Base-by-base conservation (phyloP, 495 filamentous ascomycete genomes). In the Diplogelasinospora grovesii region DNA sequence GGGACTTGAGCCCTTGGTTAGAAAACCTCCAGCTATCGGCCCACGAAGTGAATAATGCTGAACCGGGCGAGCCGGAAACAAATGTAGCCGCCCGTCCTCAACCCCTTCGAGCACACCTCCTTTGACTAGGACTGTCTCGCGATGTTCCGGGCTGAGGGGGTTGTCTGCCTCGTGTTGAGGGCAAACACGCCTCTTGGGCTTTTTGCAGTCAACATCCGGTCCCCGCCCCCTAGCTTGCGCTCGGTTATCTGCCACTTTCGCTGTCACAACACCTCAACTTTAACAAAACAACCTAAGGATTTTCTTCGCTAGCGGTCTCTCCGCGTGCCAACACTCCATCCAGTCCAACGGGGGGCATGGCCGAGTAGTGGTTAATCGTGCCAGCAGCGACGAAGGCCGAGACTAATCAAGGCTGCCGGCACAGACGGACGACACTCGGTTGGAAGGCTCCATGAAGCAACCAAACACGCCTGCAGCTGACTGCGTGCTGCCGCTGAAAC, bases 261-360 rank as follows among this genome's bases (percentile, higher is more conserved):
- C 35, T 18, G 19, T 38, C 10, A 3, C 3, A 22, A 27, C 35
- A 38, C 1, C 35, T 16, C 35, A 38, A 26, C 22, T 22, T 15
- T 27, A 35, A 39, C 31, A 46, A 41, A 41, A 47, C 45, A 36
- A 25, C 49, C 38, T 43, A 50, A 49, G 27, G 42, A 47, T 39
- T 37, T 26, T 46, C 34, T 4, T 13, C 13, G 25, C 25, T 16
- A 25, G 34, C 38, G 32, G 25, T 37, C 18, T 40, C 22, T 25
- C 15, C 2, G 39, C 24, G 7, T 42, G 39, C 34, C 42, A 37
- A 24, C 11, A 19, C 11, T 30, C 39, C 14, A 27, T 26, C 25
- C 36, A 11, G 36, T 27, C 45, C 24, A 22, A 22, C 18, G 21
- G 49, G n/a, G n/a, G 31, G 18, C 20, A 21, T 27, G 23, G 34